A percentile compares a stretch with the other conserved stretches of the same genome.
Conservation (phyloP, 495 filamentous ascomycete species). For the Penicillium subrubescens region DNA sequence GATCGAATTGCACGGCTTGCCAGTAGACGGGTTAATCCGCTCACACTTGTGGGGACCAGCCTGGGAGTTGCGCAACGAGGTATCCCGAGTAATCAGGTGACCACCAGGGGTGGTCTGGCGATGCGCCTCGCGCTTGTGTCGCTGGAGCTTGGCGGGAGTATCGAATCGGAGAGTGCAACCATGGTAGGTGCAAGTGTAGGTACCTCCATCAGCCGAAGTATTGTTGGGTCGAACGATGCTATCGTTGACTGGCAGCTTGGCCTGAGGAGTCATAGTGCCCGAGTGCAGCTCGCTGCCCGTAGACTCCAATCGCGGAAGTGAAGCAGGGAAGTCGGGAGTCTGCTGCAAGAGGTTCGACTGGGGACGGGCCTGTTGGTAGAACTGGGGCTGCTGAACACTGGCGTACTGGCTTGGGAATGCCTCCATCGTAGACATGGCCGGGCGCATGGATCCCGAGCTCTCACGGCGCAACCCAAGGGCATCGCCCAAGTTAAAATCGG, state of each 20-base stretch:
- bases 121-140: constrained; percentile 94
- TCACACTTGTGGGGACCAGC: constrained; percentile 89
- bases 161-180: constrained; percentile 89
- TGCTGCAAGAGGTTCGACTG: constrained; percentile 46
- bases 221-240: constrained; percentile 57
- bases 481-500: constrained; percentile 46
- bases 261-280: constrained; percentile 31
- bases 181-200: constrained; percentile 94
- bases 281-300: constrained; percentile 55
- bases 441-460: constrained; percentile 50
- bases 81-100: constrained; percentile 45
- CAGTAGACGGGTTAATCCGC: constrained; percentile 91
- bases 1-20: constrained; percentile 92
- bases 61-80: constrained; percentile 72
- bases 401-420: constrained; percentile 45
- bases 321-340: constrained; percentile 60
- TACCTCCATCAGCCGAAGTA: constrained; percentile 75
- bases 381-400: constrained; percentile 30
- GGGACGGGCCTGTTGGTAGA: constrained; percentile 47
- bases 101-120: constrained; percentile 60
- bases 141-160: constrained; percentile 81
- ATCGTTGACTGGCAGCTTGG: constrained; percentile 35
- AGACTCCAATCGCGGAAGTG: constrained; percentile 66
- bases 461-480: constrained; percentile 43
- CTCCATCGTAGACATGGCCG: constrained; percentile 43